Evolutionary conservation across 805 yeast species (phyloP), one percentile per base, ranked within the genome.

Genomic region (Cyberlindnera maclurae): DNA sequence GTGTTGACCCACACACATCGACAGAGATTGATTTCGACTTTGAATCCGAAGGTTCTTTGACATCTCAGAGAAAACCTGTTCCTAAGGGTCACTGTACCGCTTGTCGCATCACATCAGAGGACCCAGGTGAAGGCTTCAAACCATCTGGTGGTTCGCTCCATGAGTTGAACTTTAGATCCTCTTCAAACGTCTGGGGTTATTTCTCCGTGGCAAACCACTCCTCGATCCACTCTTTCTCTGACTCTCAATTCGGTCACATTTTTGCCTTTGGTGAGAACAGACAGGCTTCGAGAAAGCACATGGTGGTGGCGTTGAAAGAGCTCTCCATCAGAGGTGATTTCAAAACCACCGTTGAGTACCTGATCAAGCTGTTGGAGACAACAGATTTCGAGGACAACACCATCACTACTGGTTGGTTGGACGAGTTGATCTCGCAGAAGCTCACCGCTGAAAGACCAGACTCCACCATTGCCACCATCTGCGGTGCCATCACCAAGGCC

Each of bases 51-150:
- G 77, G 73, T 41, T 72, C 94, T 20, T 68, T 77, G 48, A 73
- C 77, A 51, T 74, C 82, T 40, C 99, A 93, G 69, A 79, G 97
- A 63, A 78, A 77, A 53, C 99, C 99, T 28, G 75, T 72, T 51
- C 98, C 99, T 54, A 88, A 87, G 70, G 99, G 99, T 44, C 99
- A 93, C 65, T 85, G 96, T 65, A 93, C 97, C 34, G 98, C 98
- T 37, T 90, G 97, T 69, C 88, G 99, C 71, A 93, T 93, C 63
- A 93, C 98, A 27, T 86, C 96, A 12, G 99, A 93, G 67, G 99
- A 93, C 66, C 99, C 99, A 35, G 94, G 95, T 59, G 97, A 90
- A 68, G 99, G 98, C 35, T 93, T 93, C 76, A 93, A 93, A 65
- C 99, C 99, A 38, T 85, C 96, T 30, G 94, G 96, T 58, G 99